Evolutionary conservation across 148 eudicot genomes (phyloP), one percentile per base, ranked within the genome.

Genomic region (Vaccinium myrtillus): DNA sequence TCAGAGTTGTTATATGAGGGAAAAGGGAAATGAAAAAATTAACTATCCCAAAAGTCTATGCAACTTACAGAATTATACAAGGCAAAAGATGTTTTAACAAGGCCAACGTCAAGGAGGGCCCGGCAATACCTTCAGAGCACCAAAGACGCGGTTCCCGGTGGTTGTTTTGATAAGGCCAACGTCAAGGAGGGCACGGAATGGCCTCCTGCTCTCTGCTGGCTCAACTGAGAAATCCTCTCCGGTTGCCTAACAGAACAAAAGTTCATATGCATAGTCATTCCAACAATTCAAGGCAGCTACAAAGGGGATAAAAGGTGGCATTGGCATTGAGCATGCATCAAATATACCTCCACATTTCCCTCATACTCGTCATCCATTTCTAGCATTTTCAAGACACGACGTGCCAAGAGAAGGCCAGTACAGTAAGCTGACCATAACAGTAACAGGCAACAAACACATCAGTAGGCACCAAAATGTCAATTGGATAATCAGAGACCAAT

Each of bases 211-310:
- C 2, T 92, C 98, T 32, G 89, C 91, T 73, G 96, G 96, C 82
- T 95, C 98, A 83, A 95, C 96, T 51, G 95, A 93, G 87, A 77
- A 95, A 88, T 95, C 96, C 84, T 95, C 98, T 19, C 98, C 96
- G 61, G 94, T 87, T 16, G 98, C 98, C 96, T 95, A 77, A 21
- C 16, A 85, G 74, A 30, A 21, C 43, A 16, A 39, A 55, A 82
- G 50, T 9, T 81, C 21, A 27, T 39, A 11, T 1, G n/a, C 53
- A 69, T 18, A 56, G 71, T 81, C 23, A 84, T 11, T 46, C 25
- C 8, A 25, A 19, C 13, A 14, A 14, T 11, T 13, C 82, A 79
- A 15, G 8, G 84, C 50, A 75, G 14, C 82, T 16, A 70, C 54
- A 46, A 80, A 27, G 5, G 18, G 16, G 12, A 73, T 65, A 74